Evolutionary conservation across 164 flowering plant genomes (phyloP), one percentile per base, ranked within the genome.

Genomic region (Warburgia ugandensis): DNA sequence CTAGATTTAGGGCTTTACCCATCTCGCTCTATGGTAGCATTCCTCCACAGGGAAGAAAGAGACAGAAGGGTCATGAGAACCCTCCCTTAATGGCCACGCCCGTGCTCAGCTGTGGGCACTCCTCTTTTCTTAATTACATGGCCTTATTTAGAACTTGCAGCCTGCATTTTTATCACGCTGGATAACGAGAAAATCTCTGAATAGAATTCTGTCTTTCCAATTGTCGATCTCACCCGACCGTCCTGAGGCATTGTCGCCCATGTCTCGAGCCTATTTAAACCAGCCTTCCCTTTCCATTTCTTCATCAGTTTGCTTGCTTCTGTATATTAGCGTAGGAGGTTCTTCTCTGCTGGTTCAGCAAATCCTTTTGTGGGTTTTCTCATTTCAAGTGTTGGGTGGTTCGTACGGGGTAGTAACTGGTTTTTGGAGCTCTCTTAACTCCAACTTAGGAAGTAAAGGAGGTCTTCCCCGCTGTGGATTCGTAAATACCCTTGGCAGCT

Each of bases 401-500:
- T 6, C 3, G 3, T 22, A 20, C n/a, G 12, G 22, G 27, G 12
- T 42, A n/a, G 7, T 38, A 10, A n/a, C 16, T 38, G 17, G 42
- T 38, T 11, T 11, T 38, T 38, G 55, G 62, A 58, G 55, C 62
- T 49, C 48, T 48, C 62, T 58, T 49, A 36, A n/a, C 29, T 58
- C 49, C 55, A 50, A 50, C 19, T 33, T 22, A 40, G 62, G 62
- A 59, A 27, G 67, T 62, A 14, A 31, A 20, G 32, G 42, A 26
- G 56, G 59, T 48, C 5, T 37, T 17, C 16, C 17, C 63, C 14
- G 19, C 74, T 66, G 71, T 67, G 55, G 41, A 47, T 52, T 70
- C 71, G 63, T 67, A 71, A 51, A 67, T 60, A 57, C 71, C 71
- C 48, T 37, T 60, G 42, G 27, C 42, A 30, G 61, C 55, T 55